Evolutionary conservation across 1,284 basidiomycete species (phyloP).

Genomic region (Athelia psychrophila): DNA sequence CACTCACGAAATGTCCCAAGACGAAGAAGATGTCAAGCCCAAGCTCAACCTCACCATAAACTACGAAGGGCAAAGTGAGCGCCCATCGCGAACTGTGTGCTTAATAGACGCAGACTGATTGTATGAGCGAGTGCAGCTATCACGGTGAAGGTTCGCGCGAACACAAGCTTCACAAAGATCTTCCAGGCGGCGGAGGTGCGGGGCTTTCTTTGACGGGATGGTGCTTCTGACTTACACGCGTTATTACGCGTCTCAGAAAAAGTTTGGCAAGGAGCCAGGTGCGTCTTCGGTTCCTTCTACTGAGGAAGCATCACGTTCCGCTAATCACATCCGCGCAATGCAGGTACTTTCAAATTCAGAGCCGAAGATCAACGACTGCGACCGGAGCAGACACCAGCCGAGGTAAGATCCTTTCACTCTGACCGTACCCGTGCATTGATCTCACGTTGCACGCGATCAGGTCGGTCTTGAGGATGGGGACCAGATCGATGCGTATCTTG

Average conservation of each 20-base stretch:
- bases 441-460: slow-evolving; percentile 28
- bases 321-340: background rate
- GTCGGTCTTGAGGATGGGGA: slow-evolving; percentile 56
- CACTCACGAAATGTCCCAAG: slow-evolving; percentile 42
- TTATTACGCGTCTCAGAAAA: slow-evolving; percentile 37
- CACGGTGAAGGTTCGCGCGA: slow-evolving; percentile 63
- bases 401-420: slow-evolving; percentile 35
- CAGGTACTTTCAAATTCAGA: slow-evolving; percentile 57
- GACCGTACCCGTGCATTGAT: background rate
- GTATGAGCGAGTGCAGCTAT: slow-evolving; percentile 35
- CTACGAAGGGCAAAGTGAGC: slow-evolving; percentile 39
- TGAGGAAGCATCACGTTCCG: background rate
- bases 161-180: slow-evolving; percentile 62
- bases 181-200: slow-evolving; percentile 63
- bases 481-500: slow-evolving; percentile 51
- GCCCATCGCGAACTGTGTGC: background rate
- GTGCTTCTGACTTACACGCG: slow-evolving; percentile 1
- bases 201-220: background rate
- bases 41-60: slow-evolving; percentile 58
- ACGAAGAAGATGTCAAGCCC: slow-evolving; percentile 65
- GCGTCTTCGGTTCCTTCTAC: slow-evolving; percentile 12
- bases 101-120: background rate
- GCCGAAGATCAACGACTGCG: slow-evolving; percentile 49
- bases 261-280: slow-evolving; percentile 58
- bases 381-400: slow-evolving; percentile 47